Evolutionary conservation across 768 basidiomycete species (phyloP).

Genomic region (Tylopilus felleus): DNA sequence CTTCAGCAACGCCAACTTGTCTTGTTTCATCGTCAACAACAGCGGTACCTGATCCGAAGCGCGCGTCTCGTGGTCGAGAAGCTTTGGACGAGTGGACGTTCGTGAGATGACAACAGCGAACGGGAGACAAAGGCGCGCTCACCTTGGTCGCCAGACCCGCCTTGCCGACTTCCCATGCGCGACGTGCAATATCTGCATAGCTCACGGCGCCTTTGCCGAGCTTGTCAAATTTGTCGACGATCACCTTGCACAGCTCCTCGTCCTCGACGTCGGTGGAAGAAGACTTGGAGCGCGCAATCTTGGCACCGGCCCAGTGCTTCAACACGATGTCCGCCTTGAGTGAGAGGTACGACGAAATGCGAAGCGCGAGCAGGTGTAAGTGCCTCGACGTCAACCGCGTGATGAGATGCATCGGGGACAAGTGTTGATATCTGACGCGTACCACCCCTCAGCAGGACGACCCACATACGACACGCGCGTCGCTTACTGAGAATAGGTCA

Average conservation of each 20-base stretch:
- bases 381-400: conserved; percentile 81
- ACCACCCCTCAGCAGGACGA: conserved; percentile 1
- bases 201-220: conserved; percentile 78
- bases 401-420: conserved; percentile 79
- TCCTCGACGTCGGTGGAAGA: conserved; percentile 63
- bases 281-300: conserved; percentile 74
- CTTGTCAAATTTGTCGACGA: conserved; percentile 87
- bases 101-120: not conserved
- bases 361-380: conserved; percentile 87
- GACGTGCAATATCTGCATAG: conserved; percentile 92
- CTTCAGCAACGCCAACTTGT: conserved; percentile 79
- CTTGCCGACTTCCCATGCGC: conserved; percentile 88
- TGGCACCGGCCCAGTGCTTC: conserved; percentile 94
- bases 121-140: not conserved
- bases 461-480: not conserved
- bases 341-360: conserved; percentile 80
- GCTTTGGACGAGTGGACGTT: conserved; percentile 37
- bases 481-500: conserved; percentile 86
- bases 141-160: conserved; percentile 83
- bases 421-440: conserved; percentile 65
- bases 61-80: conserved; percentile 86
- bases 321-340: conserved; percentile 85
- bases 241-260: conserved; percentile 71
- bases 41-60: conserved; percentile 93
- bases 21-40: conserved; percentile 93